Percentiles rank a stretch among this genome's conserved stretches.
phyloP scores from a whole-genome alignment of 2,329 filamentous ascomycete genomes.

The Hypoxylon sp. region DNA sequence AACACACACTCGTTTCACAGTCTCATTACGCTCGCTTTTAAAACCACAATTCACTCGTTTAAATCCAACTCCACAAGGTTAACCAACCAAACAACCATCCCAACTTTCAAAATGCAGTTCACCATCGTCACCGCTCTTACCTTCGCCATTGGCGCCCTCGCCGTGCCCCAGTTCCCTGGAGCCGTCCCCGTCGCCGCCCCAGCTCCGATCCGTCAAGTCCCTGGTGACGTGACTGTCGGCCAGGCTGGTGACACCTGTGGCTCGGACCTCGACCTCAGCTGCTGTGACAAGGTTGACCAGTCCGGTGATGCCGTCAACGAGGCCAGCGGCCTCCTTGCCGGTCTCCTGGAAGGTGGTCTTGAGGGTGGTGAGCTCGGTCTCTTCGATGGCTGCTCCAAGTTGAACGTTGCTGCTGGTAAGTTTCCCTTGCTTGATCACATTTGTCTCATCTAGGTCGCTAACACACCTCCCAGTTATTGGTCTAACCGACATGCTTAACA shows the following conservation, averaged over 20 bases:
- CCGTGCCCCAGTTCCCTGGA: conserved; percentile 43
- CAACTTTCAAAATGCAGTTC: conserved; percentile 61
- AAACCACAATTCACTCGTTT: conserved; percentile 29
- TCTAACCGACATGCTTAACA: conserved; percentile 50
- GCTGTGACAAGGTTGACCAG: conserved; percentile 54
- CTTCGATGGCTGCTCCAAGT: conserved; percentile 54
- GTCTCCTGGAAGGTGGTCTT: conserved; percentile 49
- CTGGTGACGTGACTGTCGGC: conserved; percentile 50
- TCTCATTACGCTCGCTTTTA: conserved; percentile 40
- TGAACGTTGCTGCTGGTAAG: conserved; percentile 50
- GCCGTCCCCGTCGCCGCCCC: background rate
- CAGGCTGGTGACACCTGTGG: conserved; percentile 53
- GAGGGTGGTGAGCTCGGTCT: conserved; percentile 46
- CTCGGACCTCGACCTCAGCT: conserved; percentile 52
- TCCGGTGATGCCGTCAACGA: conserved; percentile 47
- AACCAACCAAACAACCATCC: conserved; percentile 42
- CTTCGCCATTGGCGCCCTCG: conserved; percentile 54
- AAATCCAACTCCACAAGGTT: conserved; percentile 30
- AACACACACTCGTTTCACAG: conserved; percentile 44
- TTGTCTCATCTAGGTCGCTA: background rate
- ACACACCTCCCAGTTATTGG: conserved; percentile 44
- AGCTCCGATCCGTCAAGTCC: conserved; percentile 28
- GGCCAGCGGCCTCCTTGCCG: conserved; percentile 49
- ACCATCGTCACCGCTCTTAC: conserved; percentile 55
- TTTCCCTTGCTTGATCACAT: background rate